Base-by-base conservation (phyloP, 2,329 filamentous ascomycete species). In the Ascochyta lentis region DNA sequence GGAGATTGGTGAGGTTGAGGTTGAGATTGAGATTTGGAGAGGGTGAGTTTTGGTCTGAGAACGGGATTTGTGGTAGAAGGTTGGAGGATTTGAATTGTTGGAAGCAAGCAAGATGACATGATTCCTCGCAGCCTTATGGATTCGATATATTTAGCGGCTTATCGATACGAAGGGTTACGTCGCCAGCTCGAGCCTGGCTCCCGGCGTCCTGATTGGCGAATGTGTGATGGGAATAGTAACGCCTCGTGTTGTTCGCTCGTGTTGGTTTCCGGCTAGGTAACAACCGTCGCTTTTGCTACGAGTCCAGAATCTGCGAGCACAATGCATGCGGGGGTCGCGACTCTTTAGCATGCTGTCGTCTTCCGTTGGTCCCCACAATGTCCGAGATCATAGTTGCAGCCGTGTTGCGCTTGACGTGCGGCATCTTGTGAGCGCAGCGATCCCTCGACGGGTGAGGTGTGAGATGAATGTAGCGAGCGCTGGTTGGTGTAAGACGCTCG, bases 401-500 rank as follows among this genome's bases (percentile, higher is more conserved):
- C 24, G 46, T 24, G 13, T 24, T 19, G 29, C 35, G 37, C 41
- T 47, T 49, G 52, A 49, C 31, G 53, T 50, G 37, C 41, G 27
- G 35, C 35, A 46, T 43, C 16, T 40, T 33, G 22, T 31, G 42
- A 16, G 27, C 23, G 13, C 27, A 39, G 39, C 23, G 45, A 54
- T 41, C 40, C 15, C 23, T 35, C 6, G 40, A 44, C 45, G 40
- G 42, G 37, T 55, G 46, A 41, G 52, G 31, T 56, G 31, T 33
- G 15, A 42, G 41, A 41, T 34, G 47, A 13, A 22, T 4, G 15
- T 42, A 23, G 37, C 19, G 37, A 19, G 19, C 35, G 47, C 31
- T 50, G 53, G 47, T 56, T 56, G 46, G 53, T 47, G 46, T 44
- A 50, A 23, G 29, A 39, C 2, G 33, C 37, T 47, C 53, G 53